A percentile compares a stretch with the other conserved stretches of the same genome.
These are phyloP conservation scores for Serendipita sp. DNA, from an alignment of 768 basidiomycete species.

Conservation along the genomic window DNA sequence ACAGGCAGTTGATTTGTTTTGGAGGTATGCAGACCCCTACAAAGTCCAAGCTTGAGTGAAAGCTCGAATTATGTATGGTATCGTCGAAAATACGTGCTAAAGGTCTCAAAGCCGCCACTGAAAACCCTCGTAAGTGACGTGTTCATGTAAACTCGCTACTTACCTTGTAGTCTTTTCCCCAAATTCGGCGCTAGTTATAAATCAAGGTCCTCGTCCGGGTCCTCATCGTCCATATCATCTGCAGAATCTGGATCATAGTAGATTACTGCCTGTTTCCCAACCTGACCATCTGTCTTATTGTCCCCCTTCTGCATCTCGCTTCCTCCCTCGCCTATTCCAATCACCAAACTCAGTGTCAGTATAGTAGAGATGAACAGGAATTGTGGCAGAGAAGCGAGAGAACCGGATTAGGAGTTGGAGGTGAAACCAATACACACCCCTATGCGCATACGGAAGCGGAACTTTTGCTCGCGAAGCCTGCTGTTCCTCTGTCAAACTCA, in stretches of 20 bases:
- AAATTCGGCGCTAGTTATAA: constrained; percentile 27
- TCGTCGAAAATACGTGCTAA: too few species aligned
- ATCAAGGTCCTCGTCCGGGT: constrained; percentile 89
- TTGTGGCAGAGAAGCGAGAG: neutral
- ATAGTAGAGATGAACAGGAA: too few species aligned
- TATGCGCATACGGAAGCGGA: constrained; percentile 79
- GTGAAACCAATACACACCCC: constrained; percentile 32
- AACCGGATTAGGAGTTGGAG: neutral
- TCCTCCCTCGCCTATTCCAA: neutral
- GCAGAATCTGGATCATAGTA: constrained; percentile 86
- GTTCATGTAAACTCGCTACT: too few species aligned
- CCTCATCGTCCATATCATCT: constrained; percentile 89
- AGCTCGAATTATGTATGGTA: too few species aligned
- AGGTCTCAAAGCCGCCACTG: too few species aligned
- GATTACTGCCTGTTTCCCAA: constrained; percentile 24
- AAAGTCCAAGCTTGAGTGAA: too few species aligned
- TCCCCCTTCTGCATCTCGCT: constrained; percentile 21
- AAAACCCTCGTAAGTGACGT: too few species aligned
- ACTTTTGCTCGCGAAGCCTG: constrained; percentile 65
- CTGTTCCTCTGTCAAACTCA: constrained; percentile 69
- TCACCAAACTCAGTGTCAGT: too few species aligned
- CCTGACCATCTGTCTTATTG: neutral
- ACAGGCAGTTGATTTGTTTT: too few species aligned
- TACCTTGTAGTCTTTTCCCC: too few species aligned
- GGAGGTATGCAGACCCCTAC: too few species aligned